phyloP scores from a whole-genome alignment of 2,329 filamentous ascomycete genomes.

The Sclerotinia subarctica region DNA sequence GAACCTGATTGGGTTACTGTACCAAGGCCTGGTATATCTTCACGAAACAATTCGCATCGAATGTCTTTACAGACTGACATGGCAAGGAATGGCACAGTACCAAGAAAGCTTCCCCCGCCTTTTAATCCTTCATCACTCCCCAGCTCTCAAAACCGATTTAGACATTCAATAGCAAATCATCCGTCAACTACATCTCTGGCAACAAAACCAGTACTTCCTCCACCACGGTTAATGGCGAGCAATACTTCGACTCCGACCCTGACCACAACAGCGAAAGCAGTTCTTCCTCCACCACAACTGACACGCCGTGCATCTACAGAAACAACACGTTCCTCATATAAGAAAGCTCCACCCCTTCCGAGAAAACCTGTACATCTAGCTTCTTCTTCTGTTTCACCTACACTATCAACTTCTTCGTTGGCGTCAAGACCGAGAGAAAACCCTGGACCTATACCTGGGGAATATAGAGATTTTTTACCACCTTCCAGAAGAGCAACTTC shows the following conservation, averaged over 20 bases:
- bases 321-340: constrained; percentile 32
- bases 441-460: constrained; percentile 10
- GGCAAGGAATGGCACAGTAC: constrained; percentile 23
- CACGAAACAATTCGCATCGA: constrained; percentile 18
- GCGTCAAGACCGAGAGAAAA: constrained; percentile 21
- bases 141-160: constrained; percentile 11
- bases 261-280: constrained; percentile 16
- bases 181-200: constrained; percentile 12
- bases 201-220: constrained; percentile 22
- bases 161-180: constrained; percentile 22
- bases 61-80: constrained; percentile 23
- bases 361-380: constrained; percentile 38
- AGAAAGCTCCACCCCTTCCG: constrained; percentile 36
- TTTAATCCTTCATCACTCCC: constrained; percentile 25
- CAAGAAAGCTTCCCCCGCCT: constrained; percentile 36
- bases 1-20: constrained; percentile 83
- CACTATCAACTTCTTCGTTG: constrained; percentile 26
- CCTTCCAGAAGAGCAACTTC: constrained; percentile 30
- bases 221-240: constrained; percentile 21
- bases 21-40: constrained; percentile 41
- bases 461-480: constrained; percentile 29
- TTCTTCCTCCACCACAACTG: constrained; percentile 23
- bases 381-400: constrained; percentile 24
- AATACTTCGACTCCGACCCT: constrained; percentile 20
- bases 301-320: constrained; percentile 34